These are phyloP conservation scores for Ogataea neopini DNA, from an alignment of 805 yeast genomes.

Conservation along the genomic window DNA sequence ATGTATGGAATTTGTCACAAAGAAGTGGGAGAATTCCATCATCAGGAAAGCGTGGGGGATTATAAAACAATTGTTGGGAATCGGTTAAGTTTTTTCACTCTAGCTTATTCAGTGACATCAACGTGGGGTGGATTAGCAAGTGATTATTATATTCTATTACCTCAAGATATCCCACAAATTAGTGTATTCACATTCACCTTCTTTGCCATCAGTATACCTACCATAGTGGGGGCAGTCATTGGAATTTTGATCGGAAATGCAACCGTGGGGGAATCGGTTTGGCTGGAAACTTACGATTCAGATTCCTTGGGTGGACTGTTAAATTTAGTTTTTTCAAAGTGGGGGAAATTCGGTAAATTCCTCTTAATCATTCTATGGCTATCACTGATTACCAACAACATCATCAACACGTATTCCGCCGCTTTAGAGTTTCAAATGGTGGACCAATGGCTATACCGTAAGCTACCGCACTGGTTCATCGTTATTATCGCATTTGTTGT, in stretches of 20 bases:
- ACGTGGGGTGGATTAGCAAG: slow-evolving; percentile 90
- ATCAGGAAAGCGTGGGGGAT: slow-evolving; percentile 39
- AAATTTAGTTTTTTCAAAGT: slow-evolving; percentile 60
- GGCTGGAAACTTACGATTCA: slow-evolving; percentile 55
- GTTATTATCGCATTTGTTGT: slow-evolving; percentile 61
- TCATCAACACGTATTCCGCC: slow-evolving; percentile 77
- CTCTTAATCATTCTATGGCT: slow-evolving; percentile 67
- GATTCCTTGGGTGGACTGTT: slow-evolving; percentile 79
- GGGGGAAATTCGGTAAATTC: slow-evolving; percentile 81
- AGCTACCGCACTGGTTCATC: slow-evolving; percentile 78
- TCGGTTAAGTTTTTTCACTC: slow-evolving; percentile 69
- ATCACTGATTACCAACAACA: slow-evolving; percentile 79
- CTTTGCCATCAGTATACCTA: slow-evolving; percentile 66
- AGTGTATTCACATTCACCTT: slow-evolving; percentile 63
- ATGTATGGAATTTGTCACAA: slow-evolving; percentile 63
- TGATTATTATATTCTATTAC: slow-evolving; percentile 81
- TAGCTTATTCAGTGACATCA: slow-evolving; percentile 75
- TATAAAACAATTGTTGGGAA: slow-evolving; percentile 57
- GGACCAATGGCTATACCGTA: slow-evolving; percentile 49
- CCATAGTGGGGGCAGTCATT: slow-evolving; percentile 72
- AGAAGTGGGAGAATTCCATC: slow-evolving; percentile 38
- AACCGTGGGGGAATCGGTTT: slow-evolving; percentile 56
- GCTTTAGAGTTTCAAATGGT: slow-evolving; percentile 76
- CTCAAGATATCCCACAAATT: slow-evolving; percentile 62
- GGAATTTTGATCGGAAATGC: slow-evolving; percentile 71